phyloP scores from a whole-genome alignment of 2,329 filamentous ascomycete species.

The Talaromyces rugulosus region DNA sequence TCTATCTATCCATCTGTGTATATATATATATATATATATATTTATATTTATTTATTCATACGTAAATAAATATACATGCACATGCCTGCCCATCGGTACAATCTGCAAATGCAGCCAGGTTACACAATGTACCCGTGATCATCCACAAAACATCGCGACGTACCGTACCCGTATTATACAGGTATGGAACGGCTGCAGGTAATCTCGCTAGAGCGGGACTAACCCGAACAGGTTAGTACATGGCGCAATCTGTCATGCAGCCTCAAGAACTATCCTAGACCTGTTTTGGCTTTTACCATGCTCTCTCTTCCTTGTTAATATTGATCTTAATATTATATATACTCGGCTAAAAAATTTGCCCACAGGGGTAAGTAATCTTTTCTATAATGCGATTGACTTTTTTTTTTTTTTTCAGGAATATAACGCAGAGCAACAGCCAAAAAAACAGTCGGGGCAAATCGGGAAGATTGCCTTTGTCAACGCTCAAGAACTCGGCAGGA shows the following conservation, averaged over 20 bases:
- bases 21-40: background rate
- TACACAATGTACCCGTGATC: background rate
- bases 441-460: background rate
- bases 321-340: too few species aligned
- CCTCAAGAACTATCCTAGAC: background rate
- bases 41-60: background rate
- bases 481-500: background rate
- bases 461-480: background rate
- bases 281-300: background rate
- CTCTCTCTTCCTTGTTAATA: too few species aligned
- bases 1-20: background rate
- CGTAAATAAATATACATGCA: too few species aligned
- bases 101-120: too few species aligned
- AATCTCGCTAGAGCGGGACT: background rate
- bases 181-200: background rate
- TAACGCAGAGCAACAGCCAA: background rate
- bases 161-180: background rate
- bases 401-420: too few species aligned
- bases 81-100: too few species aligned
- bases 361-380: background rate
- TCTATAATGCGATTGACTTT: too few species aligned
- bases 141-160: background rate
- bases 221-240: background rate
- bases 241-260: background rate
- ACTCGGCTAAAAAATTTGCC: background rate